phyloP scores from a whole-genome alignment of 2,329 filamentous ascomycete species.

The Cercospora canescens region DNA sequence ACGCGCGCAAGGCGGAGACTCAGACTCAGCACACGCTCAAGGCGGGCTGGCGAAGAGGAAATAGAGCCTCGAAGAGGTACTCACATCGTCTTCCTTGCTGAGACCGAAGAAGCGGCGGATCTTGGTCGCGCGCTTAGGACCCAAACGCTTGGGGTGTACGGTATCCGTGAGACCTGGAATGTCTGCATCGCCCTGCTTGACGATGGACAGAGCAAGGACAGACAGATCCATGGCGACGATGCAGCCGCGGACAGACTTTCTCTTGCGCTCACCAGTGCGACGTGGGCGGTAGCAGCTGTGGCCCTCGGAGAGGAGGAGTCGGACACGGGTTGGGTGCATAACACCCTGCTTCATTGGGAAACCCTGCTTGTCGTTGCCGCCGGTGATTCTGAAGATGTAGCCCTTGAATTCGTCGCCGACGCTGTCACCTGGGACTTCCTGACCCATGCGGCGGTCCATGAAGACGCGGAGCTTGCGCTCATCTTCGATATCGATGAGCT shows the following conservation, averaged over 20 bases:
- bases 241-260: slow-evolving; percentile 98
- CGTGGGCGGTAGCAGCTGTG: slow-evolving; percentile 99
- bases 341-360: slow-evolving; percentile 99
- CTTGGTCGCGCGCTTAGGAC: slow-evolving; percentile 99
- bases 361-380: slow-evolving; percentile 99
- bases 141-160: slow-evolving; percentile 98
- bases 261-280: slow-evolving; percentile 97
- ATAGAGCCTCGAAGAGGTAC: slow-evolving; percentile 52
- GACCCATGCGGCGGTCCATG: slow-evolving; percentile 97
- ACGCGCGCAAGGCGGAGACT: slow-evolving; percentile 16
- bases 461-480: slow-evolving; percentile 98
- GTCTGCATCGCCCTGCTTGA: slow-evolving; percentile 96
- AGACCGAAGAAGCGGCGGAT: slow-evolving; percentile 99
- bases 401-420: slow-evolving; percentile 99
- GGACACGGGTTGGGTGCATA: slow-evolving; percentile 98
- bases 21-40: slow-evolving; percentile 17
- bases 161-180: slow-evolving; percentile 96
- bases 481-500: slow-evolving; percentile 98
- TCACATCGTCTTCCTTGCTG: slow-evolving; percentile 99
- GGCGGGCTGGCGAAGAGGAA: slow-evolving; percentile 60
- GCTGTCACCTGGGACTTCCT: slow-evolving; percentile 89
- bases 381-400: slow-evolving; percentile 99
- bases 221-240: slow-evolving; percentile 95
- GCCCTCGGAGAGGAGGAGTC: slow-evolving; percentile 90
- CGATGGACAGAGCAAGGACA: slow-evolving; percentile 88